phyloP scores from a whole-genome alignment of 192 early-diverging fungal species.

The Podila minutissima region DNA sequence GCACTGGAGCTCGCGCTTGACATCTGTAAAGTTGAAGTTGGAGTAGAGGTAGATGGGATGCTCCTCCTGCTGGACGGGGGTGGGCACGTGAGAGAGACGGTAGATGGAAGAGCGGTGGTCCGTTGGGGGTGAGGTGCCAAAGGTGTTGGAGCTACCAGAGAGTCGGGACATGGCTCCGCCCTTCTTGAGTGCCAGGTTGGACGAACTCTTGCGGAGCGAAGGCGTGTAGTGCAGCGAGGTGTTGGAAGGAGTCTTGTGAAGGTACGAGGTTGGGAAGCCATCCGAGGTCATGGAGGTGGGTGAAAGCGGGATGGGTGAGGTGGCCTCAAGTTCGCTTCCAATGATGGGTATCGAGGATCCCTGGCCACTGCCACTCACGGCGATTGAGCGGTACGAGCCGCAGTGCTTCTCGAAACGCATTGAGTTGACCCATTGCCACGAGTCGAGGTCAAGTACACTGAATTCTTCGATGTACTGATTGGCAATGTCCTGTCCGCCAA shows the following conservation, averaged over 20 bases:
- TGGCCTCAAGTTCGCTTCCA: conserved; percentile 38
- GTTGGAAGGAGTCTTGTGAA: conserved; percentile 26
- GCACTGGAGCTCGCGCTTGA: conserved; percentile 79
- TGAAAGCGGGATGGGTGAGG: conserved; percentile 9
- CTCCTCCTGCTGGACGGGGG: conserved; percentile 56
- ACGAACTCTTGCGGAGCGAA: conserved; percentile 42
- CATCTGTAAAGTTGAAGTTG: conserved; percentile 85
- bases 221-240: conserved; percentile 25
- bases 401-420: conserved; percentile 78
- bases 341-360: conserved; percentile 52
- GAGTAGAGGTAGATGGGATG: conserved; percentile 80
- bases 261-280: conserved; percentile 39
- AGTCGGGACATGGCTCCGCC: conserved; percentile 35
- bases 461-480: conserved; percentile 84
- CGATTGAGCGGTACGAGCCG: conserved; percentile 82
- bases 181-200: conserved; percentile 41
- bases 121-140: conserved; percentile 36
- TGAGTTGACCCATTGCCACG: conserved; percentile 72
- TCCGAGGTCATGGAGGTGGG: conserved; percentile 12
- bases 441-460: conserved; percentile 78
- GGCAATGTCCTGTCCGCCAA: conserved; percentile 82
- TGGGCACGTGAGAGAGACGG: conserved; percentile 38
- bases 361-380: conserved; percentile 63
- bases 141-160: conserved; percentile 37
- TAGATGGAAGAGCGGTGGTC: conserved; percentile 43